Conservation (phyloP, 306 rosid species). For the Vigna angularis region DNA sequence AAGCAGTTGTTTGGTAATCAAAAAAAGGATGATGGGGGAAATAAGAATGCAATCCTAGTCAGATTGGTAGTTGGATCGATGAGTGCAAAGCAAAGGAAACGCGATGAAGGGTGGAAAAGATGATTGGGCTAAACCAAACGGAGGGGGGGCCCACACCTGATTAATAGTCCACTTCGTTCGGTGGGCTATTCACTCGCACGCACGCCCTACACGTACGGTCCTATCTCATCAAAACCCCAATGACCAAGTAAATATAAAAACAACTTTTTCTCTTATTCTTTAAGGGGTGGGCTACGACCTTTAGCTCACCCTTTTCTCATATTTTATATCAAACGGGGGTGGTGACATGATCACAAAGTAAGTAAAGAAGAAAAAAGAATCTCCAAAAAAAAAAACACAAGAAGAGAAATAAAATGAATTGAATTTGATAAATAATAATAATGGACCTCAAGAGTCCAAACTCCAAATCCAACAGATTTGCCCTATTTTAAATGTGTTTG, state of each 20-base stretch:
- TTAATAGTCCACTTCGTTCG: conserved; percentile 37
- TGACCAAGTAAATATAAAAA: background rate
- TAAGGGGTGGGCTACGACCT: conserved; percentile 37
- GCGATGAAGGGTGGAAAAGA: background rate
- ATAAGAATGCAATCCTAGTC: background rate
- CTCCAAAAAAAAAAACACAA: background rate
- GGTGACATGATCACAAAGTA: background rate
- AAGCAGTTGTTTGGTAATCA: too few species aligned
- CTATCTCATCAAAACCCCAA: background rate
- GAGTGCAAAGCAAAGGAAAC: background rate
- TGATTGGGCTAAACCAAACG: conserved; percentile 36
- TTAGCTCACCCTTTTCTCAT: background rate
- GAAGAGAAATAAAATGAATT: background rate
- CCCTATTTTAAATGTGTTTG: conserved; percentile 39
- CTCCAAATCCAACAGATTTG: conserved; percentile 41
- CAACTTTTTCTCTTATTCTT: background rate
- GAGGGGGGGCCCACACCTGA: conserved; percentile 22
- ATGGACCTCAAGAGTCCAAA: conserved; percentile 72
- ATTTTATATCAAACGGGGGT: background rate
- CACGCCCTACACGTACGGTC: conserved; percentile 35
- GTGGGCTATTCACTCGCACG: conserved; percentile 47
- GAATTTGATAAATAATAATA: conserved; percentile 43
- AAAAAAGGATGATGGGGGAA: too few species aligned
- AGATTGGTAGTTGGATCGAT: conserved; percentile 19
- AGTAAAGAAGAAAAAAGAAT: background rate